Base-by-base conservation (phyloP, 2,329 filamentous ascomycete genomes). In the Scedosporium boydii region DNA sequence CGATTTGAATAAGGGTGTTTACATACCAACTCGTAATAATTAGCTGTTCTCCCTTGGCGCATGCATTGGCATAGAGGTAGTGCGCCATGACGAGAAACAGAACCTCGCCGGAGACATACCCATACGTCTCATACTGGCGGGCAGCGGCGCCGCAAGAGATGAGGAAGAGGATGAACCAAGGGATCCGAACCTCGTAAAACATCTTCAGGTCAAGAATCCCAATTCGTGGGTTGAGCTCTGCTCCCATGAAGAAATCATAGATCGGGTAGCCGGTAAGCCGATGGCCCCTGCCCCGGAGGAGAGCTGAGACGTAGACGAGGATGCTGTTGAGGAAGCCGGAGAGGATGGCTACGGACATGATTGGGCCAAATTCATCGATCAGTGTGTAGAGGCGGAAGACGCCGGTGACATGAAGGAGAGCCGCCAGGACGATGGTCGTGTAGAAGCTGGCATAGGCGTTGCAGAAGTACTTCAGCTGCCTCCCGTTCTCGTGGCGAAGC, bases 231-330 rank as follows among this genome's bases (percentile, higher is more conserved):
- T 96, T 96, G 63, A 96, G 80, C 77, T 96, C 91, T 3, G 91
- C 89, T 46, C 91, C 91, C 85, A 96, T 93, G 80, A 96, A 96
- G 78, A 96, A 96, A 76, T 96, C 91, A 72, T 96, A 95, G 72
- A 96, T 82, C 38, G 83, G 84, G 70, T 88, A 84, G 23, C 91
- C 91, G 5, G 91, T 96, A 92, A 98, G 97, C 66, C 93, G 89
- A 75, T 97, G 92, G 71, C 95, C 83, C 58, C 87, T 87, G 62
- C 93, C 93, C 63, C 95, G 88, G 65, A 79, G 79, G 63, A 93
- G 75, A 38, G 93, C 91, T 12, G 91, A 96, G 72, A 91, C 80
- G 77, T 98, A 99, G 62, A 93, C 93, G 61, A 92, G 77, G 68
- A 93, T 82, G 65, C 88, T 87, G 68, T 96, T 90, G 51, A 93